Percentiles rank a stretch among this genome's conserved stretches.
phyloP scores from a whole-genome alignment of 108 stramenopile genomes.

The Cyclotella sp. region DNA sequence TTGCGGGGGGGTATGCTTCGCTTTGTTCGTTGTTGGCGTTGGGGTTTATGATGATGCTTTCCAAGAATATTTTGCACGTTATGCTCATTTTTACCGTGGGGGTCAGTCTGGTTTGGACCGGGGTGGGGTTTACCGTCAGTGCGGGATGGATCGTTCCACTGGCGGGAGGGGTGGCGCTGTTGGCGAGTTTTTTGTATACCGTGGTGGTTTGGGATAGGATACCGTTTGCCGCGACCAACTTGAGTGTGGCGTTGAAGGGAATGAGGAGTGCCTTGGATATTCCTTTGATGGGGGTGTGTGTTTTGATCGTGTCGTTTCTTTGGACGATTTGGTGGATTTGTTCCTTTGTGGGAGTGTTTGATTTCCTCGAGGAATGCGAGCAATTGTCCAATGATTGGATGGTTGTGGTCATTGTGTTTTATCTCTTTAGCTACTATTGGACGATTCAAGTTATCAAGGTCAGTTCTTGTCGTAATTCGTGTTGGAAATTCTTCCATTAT shows the following conservation, averaged over 20 bases:
- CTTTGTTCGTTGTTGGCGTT: conserved; percentile 37
- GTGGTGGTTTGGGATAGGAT: conserved; percentile 53
- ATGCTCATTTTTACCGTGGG: conserved; percentile 37
- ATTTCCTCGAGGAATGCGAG: conserved; percentile 57
- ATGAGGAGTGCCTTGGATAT: conserved; percentile 56
- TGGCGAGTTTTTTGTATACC: conserved; percentile 44
- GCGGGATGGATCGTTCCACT: conserved; percentile 22
- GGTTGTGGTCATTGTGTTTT: conserved; percentile 46
- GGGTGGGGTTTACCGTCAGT: conserved; percentile 33
- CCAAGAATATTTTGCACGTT: conserved; percentile 36
- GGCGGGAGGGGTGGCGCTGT: conserved; percentile 23
- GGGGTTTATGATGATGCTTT: conserved; percentile 56
- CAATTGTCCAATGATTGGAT: conserved; percentile 44
- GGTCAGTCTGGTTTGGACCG: conserved; percentile 30
- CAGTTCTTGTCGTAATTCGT: conserved; percentile 21
- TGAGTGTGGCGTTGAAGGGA: conserved; percentile 54
- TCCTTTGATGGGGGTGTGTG: conserved; percentile 50
- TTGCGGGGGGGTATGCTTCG: conserved; percentile 45
- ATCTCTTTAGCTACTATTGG: conserved; percentile 72
- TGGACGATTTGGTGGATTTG: conserved; percentile 75
- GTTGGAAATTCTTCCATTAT: background rate
- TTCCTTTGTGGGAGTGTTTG: conserved; percentile 69
- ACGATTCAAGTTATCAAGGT: conserved; percentile 70
- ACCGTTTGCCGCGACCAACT: conserved; percentile 59
- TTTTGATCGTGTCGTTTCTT: conserved; percentile 51